These are phyloP conservation scores for Pythium sukuiense DNA, from an alignment of 352 stramenopile genomes.

Conservation along the genomic window DNA sequence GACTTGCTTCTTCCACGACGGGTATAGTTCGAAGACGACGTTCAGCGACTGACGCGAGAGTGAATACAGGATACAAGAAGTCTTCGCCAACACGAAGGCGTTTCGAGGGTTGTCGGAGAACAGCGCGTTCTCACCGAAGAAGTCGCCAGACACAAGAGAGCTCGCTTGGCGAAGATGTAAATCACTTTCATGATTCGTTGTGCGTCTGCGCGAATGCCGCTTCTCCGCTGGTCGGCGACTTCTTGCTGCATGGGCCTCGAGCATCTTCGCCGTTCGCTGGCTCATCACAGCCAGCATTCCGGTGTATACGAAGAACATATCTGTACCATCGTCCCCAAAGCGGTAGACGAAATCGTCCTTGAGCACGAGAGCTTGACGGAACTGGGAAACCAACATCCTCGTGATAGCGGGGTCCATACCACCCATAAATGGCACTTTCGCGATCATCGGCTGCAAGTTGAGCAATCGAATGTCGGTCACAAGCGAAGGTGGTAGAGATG, in stretches of 20 bases:
- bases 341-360: slow-evolving; percentile 51
- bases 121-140: slow-evolving; percentile 51
- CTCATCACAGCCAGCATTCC: slow-evolving; percentile 41
- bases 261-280: slow-evolving; percentile 5
- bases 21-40: slow-evolving; percentile 49
- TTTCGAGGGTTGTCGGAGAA: slow-evolving; percentile 45
- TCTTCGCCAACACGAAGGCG: slow-evolving; percentile 40
- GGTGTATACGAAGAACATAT: slow-evolving; percentile 67
- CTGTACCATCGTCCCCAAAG: slow-evolving; percentile 45
- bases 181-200: neutral
- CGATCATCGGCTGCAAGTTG: slow-evolving; percentile 51
- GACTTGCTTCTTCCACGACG: slow-evolving; percentile 51
- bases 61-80: slow-evolving; percentile 49
- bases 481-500: slow-evolving; percentile 46
- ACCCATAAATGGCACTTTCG: slow-evolving; percentile 54
- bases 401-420: slow-evolving; percentile 45
- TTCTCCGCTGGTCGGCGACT: neutral
- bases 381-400: slow-evolving; percentile 50
- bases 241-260: neutral
- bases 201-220: neutral
- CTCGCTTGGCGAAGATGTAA: slow-evolving; percentile 29
- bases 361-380: slow-evolving; percentile 47
- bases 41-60: slow-evolving; percentile 47
- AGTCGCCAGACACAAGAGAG: slow-evolving; percentile 36
- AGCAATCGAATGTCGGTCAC: slow-evolving; percentile 56